Percentiles rank a stretch among this genome's conserved stretches.
Conservation (phyloP, 345 rosid genomes). For the Bruguiera sexangula region DNA sequence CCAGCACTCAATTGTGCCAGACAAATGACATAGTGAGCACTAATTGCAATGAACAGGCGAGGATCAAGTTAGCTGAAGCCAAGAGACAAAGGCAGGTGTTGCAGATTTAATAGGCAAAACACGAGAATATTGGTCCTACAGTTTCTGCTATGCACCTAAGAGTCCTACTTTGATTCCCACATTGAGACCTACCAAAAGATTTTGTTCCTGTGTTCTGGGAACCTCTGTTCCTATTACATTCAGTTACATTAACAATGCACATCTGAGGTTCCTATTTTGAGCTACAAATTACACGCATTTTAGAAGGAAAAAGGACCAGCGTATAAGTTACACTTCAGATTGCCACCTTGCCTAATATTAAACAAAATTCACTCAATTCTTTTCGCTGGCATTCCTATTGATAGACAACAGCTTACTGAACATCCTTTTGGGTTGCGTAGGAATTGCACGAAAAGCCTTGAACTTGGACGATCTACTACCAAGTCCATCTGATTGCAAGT, state of each 20-base stretch:
- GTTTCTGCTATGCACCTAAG: slow-evolving; percentile 14
- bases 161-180: neutral
- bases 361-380: slow-evolving; percentile 42
- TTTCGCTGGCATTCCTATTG: slow-evolving; percentile 43
- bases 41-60: slow-evolving; percentile 15
- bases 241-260: slow-evolving; percentile 47
- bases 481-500: slow-evolving; percentile 50
- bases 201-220: slow-evolving; percentile 25
- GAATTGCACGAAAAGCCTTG: slow-evolving; percentile 73
- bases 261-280: slow-evolving; percentile 29
- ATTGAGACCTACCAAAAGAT: slow-evolving; percentile 21
- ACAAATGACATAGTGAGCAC: slow-evolving; percentile 2
- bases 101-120: slow-evolving; percentile 24
- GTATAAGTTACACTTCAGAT: slow-evolving; percentile 32
- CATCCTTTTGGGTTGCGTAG: slow-evolving; percentile 48
- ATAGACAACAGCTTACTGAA: slow-evolving; percentile 43
- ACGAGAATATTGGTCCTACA: slow-evolving; percentile 23
- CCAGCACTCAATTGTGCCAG: slow-evolving; percentile 26
- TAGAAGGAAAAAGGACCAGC: slow-evolving; percentile 16
- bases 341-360: slow-evolving; percentile 24
- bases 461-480: slow-evolving; percentile 60
- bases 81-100: slow-evolving; percentile 29
- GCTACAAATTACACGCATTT: slow-evolving; percentile 35
- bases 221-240: slow-evolving; percentile 31
- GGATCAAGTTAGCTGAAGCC: slow-evolving; percentile 31